Evolutionary conservation across 768 basidiomycete genomes (phyloP), one percentile per base, ranked within the genome.

Genomic region (Tephrocybe sp.): DNA sequence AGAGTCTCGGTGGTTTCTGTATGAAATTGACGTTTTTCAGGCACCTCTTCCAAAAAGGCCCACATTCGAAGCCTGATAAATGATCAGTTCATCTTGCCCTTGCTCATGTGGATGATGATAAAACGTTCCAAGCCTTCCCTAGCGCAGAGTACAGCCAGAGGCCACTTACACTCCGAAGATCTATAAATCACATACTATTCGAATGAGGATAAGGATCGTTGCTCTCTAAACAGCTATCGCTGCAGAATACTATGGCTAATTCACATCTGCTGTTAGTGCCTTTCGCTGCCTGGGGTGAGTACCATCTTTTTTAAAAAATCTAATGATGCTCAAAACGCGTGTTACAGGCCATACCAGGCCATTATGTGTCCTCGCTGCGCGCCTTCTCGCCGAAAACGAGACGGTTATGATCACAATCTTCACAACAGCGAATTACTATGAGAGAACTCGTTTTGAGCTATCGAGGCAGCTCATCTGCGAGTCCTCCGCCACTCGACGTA

Each of bases 261-360:
- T 46, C 44, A 12, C 39, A 42, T 31, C 12, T 54, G 20, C 38
- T 54, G 3, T 22, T 50, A 11, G 20, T 54, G 9, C n/a, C 48
- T 3, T 23, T 35, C 17, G 49, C 54, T 26, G 50, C 45, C 10
- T 55, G 54, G 54, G 46, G 54, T 48, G 30, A 44, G 34, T 13
- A 36, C 33, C 1, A 19, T 34, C 7, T 17, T 23, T 39, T 14
- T 35, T 8, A 7, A n/a, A 12, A 32, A 22, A 14, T 16, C 16
- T 39, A 13, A 47, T 14, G 12, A 7, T 3, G 6, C 22, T 41
- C 20, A 26, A 14, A 3, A 3, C 13, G 35, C 17, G 5, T 30
- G 14, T 12, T 16, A 34, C 26, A 60, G 59, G 59, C 17, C 56
- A 58, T 41, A 13, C 42, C 17, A 52, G 59, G 17, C 56, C 56